Evolutionary conservation across 805 yeast species (phyloP).

Genomic region (Yamadazyma laniorum): DNA sequence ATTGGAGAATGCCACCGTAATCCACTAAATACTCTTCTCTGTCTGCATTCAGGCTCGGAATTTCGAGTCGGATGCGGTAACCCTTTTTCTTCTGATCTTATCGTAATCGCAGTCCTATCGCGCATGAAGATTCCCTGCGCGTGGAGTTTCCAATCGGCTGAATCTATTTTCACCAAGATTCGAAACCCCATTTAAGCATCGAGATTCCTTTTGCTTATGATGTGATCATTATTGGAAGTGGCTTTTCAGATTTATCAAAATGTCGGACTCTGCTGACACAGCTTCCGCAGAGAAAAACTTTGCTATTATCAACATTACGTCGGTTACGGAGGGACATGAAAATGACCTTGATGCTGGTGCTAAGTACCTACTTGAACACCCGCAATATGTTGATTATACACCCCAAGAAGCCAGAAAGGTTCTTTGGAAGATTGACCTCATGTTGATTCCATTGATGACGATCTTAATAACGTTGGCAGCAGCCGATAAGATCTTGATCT

Average conservation of each 20-base stretch:
- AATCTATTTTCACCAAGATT: too few species aligned
- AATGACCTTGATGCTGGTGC: slow-evolving; percentile 21
- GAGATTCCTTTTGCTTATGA: background rate
- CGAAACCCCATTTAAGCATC: background rate
- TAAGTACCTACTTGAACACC: slow-evolving; percentile 18
- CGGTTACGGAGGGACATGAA: slow-evolving; percentile 3
- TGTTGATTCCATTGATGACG: slow-evolving; percentile 25
- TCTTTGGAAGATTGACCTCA: slow-evolving; percentile 21
- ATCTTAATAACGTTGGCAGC: slow-evolving; percentile 27
- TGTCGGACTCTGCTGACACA: background rate
- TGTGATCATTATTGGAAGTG: too few species aligned
- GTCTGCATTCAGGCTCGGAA: background rate
- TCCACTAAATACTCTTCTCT: background rate
- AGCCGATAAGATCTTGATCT: slow-evolving; percentile 25
- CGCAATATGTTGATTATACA: slow-evolving; percentile 20
- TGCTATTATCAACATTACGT: background rate
- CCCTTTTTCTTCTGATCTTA: background rate
- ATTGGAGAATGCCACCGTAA: background rate
- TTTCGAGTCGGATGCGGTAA: background rate
- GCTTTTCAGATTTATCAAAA: too few species aligned
- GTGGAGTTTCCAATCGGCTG: background rate
- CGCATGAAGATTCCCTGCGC: too few species aligned
- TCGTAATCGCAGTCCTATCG: background rate
- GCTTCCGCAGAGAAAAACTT: slow-evolving; percentile 6
- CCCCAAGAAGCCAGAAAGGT: slow-evolving; percentile 17